A percentile compares a stretch with the other conserved stretches of the same genome.
These are phyloP conservation scores for Alternaria postmessia DNA, from an alignment of 2,329 filamentous ascomycete genomes.

Conservation along the genomic window DNA sequence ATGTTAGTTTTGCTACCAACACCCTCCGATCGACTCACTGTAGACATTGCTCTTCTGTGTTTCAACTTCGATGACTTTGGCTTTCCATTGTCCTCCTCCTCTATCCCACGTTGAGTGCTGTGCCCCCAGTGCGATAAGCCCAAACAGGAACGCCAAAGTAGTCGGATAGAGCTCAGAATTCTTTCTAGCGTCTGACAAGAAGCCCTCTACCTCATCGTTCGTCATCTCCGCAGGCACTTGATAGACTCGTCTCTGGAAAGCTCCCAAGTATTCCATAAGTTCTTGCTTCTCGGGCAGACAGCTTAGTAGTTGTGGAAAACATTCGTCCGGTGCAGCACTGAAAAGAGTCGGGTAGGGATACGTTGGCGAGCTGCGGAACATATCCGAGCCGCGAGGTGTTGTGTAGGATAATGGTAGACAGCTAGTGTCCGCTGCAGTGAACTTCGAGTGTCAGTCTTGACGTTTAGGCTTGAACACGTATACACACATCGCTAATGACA, in stretches of 20 bases:
- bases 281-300: slow-evolving; percentile 53
- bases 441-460: slow-evolving; percentile 46
- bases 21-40: slow-evolving; percentile 45
- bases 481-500: slow-evolving; percentile 56
- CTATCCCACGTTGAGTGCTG: slow-evolving; percentile 58
- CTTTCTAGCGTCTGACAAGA: slow-evolving; percentile 51
- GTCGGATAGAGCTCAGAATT: slow-evolving; percentile 57
- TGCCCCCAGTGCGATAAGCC: slow-evolving; percentile 56
- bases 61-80: slow-evolving; percentile 48
- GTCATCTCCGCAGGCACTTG: slow-evolving; percentile 56
- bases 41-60: slow-evolving; percentile 54
- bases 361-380: slow-evolving; percentile 51
- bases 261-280: slow-evolving; percentile 51
- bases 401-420: slow-evolving; percentile 53
- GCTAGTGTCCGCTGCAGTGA: slow-evolving; percentile 53
- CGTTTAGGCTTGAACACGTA: background rate
- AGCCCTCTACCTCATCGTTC: slow-evolving; percentile 55
- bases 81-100: slow-evolving; percentile 50
- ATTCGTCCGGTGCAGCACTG: slow-evolving; percentile 43
- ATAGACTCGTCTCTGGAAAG: slow-evolving; percentile 55
- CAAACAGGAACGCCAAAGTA: slow-evolving; percentile 59
- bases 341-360: slow-evolving; percentile 59
- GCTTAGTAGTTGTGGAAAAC: slow-evolving; percentile 47
- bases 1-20: slow-evolving; percentile 1
- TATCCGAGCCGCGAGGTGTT: slow-evolving; percentile 53